Conservation (phyloP, 805 yeast genomes). For the Yarrowia alimentaria region DNA sequence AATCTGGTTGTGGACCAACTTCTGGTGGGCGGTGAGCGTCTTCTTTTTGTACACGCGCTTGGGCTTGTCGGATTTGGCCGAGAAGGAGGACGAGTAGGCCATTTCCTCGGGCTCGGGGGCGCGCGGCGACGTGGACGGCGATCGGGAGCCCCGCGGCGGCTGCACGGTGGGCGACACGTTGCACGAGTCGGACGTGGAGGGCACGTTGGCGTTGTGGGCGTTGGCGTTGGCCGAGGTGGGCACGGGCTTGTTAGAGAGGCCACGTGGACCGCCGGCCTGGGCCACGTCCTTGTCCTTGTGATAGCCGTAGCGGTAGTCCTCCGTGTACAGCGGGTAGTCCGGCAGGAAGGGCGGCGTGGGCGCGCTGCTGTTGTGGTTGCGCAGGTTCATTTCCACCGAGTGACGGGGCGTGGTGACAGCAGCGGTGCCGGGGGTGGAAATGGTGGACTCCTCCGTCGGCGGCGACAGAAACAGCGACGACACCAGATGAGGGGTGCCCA, state of each 20-base stretch:
- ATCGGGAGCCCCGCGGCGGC: no score
- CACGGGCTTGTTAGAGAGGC: background rate
- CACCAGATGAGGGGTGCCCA: conserved; percentile 15
- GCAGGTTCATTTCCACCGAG: conserved; percentile 3
- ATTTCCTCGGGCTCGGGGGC: conserved; percentile 6
- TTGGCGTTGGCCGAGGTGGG: background rate
- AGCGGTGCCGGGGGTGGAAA: conserved; percentile 21
- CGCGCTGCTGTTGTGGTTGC: background rate
- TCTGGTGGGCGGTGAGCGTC: conserved; percentile 20
- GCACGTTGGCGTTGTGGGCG: background rate
- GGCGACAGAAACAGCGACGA: conserved; percentile 8
- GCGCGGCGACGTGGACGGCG: background rate
- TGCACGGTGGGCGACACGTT: conserved; percentile 9
- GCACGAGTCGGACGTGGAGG: no score
- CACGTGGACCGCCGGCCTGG: no score
- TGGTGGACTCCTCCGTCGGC: conserved; percentile 9
- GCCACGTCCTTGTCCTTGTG: background rate
- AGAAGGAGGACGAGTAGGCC: conserved; percentile 18
- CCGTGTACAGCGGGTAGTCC: conserved; percentile 4
- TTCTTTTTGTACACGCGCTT: conserved; percentile 16
- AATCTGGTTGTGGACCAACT: conserved; percentile 14
- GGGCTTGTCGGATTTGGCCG: conserved; percentile 6
- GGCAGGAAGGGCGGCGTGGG: conserved; percentile 16
- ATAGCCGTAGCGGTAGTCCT: conserved; percentile 8
- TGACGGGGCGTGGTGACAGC: background rate